These are phyloP conservation scores for Suillus americanus DNA, from an alignment of 768 basidiomycete genomes.

Conservation along the genomic window DNA sequence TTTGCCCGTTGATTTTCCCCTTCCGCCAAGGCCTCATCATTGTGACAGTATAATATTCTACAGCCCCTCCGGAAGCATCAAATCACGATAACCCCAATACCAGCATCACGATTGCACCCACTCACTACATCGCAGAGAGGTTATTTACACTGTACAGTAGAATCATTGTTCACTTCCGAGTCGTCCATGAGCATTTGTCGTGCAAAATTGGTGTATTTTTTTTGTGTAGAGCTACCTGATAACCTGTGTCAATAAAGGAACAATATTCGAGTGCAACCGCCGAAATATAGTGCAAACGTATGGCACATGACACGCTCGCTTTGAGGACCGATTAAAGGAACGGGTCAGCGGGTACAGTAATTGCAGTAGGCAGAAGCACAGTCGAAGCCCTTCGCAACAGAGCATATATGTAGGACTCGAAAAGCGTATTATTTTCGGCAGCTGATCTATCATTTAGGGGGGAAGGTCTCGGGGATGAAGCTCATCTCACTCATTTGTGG, in stretches of 20 bases:
- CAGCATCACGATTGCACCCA: not conserved
- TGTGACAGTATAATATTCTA: not conserved
- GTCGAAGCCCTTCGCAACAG: too few relatives aligned
- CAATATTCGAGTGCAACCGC: not conserved
- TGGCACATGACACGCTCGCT: too few relatives aligned
- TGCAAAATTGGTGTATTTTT: not conserved
- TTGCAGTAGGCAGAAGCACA: too few relatives aligned
- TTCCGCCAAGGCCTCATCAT: not conserved
- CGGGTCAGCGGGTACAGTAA: too few relatives aligned
- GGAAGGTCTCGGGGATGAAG: too few relatives aligned
- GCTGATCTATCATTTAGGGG: too few relatives aligned
- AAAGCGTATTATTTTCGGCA: too few relatives aligned
- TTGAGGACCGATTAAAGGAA: too few relatives aligned
- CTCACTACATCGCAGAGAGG: not conserved
- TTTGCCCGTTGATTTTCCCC: slow-evolving; percentile 19
- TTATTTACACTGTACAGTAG: not conserved
- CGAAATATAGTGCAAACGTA: too few relatives aligned
- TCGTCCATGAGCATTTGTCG: not conserved
- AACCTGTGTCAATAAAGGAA: not conserved
- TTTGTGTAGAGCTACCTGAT: not conserved
- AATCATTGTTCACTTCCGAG: not conserved
- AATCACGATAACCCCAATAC: not conserved
- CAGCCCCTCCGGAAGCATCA: not conserved
- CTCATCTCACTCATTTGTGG: too few relatives aligned
- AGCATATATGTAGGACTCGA: too few relatives aligned